Conservation (phyloP, 352 stramenopile species). For the Chrysophaeum taylorii region DNA sequence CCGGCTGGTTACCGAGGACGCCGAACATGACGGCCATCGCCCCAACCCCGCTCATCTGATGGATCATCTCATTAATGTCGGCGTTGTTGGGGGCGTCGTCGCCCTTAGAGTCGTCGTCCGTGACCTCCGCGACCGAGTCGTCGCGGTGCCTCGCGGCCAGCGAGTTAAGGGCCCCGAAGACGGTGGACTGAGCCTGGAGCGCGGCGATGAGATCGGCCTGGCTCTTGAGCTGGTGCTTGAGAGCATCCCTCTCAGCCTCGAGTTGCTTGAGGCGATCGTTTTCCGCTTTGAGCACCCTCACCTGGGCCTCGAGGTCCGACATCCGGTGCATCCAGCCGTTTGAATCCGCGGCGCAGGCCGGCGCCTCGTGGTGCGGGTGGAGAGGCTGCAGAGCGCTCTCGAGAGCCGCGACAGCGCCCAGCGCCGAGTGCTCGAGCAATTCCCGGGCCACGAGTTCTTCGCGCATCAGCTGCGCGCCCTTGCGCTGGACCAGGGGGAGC, state of each 20-base stretch:
- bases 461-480: conserved; percentile 1
- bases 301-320: background rate
- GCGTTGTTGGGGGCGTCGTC: no score
- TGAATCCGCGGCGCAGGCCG: background rate
- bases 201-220: background rate
- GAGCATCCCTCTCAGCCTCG: background rate
- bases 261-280: background rate
- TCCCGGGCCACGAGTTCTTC: conserved; percentile 7
- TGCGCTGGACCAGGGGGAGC: conserved; percentile 11
- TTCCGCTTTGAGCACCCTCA: background rate
- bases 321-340: background rate
- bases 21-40: no score
- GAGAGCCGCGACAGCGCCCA: background rate
- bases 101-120: no score
- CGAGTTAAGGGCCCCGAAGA: no score
- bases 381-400: background rate
- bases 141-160: no score
- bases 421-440: background rate
- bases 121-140: no score
- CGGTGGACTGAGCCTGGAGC: no score
- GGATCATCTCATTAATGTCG: no score
- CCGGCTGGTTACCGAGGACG: no score
- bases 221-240: background rate
- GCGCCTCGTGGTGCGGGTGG: background rate
- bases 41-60: no score